These are phyloP conservation scores for Aquilaria yunnanensis DNA, from an alignment of 345 rosid species.

Conservation along the genomic window DNA sequence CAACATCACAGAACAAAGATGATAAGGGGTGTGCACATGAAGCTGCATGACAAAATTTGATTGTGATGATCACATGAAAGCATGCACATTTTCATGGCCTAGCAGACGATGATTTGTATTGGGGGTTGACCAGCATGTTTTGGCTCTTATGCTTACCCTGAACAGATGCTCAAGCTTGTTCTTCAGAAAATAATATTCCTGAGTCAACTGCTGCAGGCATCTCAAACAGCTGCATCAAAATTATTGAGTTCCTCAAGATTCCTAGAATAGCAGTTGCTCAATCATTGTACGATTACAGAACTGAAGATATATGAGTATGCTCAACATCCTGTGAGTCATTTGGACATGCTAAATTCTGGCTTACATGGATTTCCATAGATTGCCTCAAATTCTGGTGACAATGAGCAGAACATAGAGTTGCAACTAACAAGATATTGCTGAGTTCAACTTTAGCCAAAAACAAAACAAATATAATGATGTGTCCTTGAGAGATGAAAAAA, in stretches of 20 bases:
- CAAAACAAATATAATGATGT: no score
- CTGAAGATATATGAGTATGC: neutral
- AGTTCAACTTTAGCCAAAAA: no score
- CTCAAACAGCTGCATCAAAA: conserved; percentile 59
- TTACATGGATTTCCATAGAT: no score
- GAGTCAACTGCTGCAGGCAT: conserved; percentile 67
- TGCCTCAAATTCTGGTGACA: neutral
- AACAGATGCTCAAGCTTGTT: conserved; percentile 60
- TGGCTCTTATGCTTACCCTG: conserved; percentile 33
- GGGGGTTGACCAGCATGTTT: no score
- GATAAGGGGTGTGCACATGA: neutral
- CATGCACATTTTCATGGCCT: no score
- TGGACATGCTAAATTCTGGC: no score
- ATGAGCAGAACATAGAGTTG: neutral
- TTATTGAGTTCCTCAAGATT: conserved; percentile 11
- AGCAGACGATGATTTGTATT: no score
- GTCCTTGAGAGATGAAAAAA: no score
- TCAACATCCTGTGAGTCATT: neutral
- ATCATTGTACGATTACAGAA: conserved; percentile 1
- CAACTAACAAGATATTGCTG: neutral
- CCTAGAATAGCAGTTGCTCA: neutral
- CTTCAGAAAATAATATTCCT: conserved; percentile 50
- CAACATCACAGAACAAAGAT: no score
- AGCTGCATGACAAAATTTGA: no score
- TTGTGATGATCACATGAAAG: no score